Evolutionary conservation across 2,329 filamentous ascomycete genomes (phyloP).

Genomic region (Claviceps fusiformis): DNA sequence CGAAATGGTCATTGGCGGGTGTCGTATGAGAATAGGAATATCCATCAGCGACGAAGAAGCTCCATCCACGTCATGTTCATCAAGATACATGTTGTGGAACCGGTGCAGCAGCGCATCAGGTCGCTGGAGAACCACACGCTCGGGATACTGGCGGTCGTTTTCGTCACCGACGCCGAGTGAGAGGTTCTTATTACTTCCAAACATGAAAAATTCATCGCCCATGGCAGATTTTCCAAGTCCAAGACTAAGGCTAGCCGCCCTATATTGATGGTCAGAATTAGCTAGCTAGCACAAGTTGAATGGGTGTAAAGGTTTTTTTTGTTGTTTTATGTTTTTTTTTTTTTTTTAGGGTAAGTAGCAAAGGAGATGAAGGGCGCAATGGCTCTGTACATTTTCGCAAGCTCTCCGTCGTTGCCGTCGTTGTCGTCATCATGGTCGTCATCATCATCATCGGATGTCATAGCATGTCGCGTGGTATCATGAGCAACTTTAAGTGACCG

Average conservation of each 20-base stretch:
- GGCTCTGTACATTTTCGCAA: conserved; percentile 16
- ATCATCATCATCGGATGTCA: conserved; percentile 42
- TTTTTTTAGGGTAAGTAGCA: no score
- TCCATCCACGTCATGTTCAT: conserved; percentile 25
- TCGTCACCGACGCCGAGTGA: conserved; percentile 90
- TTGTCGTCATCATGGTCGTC: conserved; percentile 41
- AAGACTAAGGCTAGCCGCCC: conserved; percentile 9
- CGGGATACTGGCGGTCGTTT: conserved; percentile 86
- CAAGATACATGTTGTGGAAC: conserved; percentile 57
- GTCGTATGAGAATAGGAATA: conserved; percentile 60
- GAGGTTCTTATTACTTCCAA: conserved; percentile 93
- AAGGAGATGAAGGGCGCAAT: neutral
- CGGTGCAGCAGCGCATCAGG: conserved; percentile 63
- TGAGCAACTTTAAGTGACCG: conserved; percentile 46
- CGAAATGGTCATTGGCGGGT: conserved; percentile 59
- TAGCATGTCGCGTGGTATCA: conserved; percentile 34
- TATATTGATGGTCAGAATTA: conserved; percentile 4
- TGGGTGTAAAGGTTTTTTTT: neutral
- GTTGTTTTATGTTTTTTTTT: no score
- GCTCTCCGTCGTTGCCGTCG: conserved; percentile 26
- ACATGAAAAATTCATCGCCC: conserved; percentile 82
- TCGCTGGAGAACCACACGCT: conserved; percentile 63
- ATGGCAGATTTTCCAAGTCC: conserved; percentile 10
- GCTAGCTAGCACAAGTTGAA: neutral
- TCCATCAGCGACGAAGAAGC: conserved; percentile 26